Conservation (phyloP, 805 yeast species). For the Candida maesae region DNA sequence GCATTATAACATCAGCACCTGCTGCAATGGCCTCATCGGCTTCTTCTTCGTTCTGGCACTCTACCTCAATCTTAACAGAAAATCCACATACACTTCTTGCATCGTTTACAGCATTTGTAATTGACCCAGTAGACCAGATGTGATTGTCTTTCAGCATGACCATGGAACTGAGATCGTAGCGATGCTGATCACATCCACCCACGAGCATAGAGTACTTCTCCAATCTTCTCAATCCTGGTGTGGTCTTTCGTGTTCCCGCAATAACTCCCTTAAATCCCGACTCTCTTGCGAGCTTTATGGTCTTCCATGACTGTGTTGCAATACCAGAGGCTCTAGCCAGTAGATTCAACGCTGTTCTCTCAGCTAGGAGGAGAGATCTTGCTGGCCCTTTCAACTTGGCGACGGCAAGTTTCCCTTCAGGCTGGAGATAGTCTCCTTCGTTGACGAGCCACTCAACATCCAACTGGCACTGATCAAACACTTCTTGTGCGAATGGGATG, state of each 20-base stretch:
- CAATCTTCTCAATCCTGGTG: constrained; percentile 85
- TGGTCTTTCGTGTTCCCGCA: constrained; percentile 97
- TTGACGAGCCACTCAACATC: constrained; percentile 64
- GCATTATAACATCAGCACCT: constrained; percentile 94
- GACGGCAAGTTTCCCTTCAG: constrained; percentile 61
- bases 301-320: constrained; percentile 66
- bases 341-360: constrained; percentile 79
- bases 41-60: constrained; percentile 78
- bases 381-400: constrained; percentile 82
- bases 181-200: constrained; percentile 91
- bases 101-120: constrained; percentile 71
- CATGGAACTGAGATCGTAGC: constrained; percentile 90
- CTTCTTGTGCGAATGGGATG: constrained; percentile 85
- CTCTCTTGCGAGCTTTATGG: constrained; percentile 57
- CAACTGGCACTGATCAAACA: constrained; percentile 70
- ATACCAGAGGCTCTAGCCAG: constrained; percentile 83
- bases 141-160: constrained; percentile 96
- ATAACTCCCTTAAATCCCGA: constrained; percentile 76
- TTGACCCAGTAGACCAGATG: constrained; percentile 89
- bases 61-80: constrained; percentile 87
- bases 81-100: constrained; percentile 87
- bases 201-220: constrained; percentile 94
- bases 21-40: constrained; percentile 92
- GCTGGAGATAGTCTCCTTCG: constrained; percentile 63
- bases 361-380: constrained; percentile 74